These are phyloP conservation scores for Yamagishiella unicocca DNA, from an alignment of 139 green algal genomes.

Conservation along the genomic window DNA sequence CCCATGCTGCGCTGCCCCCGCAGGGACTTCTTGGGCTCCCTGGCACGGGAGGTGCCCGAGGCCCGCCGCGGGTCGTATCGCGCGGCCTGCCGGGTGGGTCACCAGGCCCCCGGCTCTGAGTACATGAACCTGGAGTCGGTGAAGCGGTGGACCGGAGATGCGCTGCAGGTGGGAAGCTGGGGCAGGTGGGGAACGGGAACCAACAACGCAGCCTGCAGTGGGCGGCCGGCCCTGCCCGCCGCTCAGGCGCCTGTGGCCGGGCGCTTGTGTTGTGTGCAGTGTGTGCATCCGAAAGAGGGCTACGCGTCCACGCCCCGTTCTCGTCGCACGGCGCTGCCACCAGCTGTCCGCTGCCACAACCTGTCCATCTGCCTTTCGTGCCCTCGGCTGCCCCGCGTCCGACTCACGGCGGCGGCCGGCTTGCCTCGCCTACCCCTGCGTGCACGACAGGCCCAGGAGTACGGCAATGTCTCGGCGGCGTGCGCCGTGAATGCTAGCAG, in stretches of 20 bases:
- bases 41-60: not conserved
- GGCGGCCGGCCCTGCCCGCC: too few relatives aligned
- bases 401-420: too few relatives aligned
- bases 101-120: not conserved
- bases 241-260: too few relatives aligned
- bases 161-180: not conserved
- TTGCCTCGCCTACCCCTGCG: too few relatives aligned
- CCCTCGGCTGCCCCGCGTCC: too few relatives aligned
- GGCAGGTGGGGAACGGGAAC: not conserved
- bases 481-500: not conserved
- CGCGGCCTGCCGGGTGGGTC: not conserved
- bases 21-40: conserved; percentile 21
- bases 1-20: not conserved
- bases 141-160: not conserved
- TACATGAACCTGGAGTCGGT: not conserved
- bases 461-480: not conserved
- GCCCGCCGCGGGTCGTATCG: not conserved
- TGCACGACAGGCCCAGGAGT: not conserved
- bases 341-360: too few relatives aligned
- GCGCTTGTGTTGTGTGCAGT: too few relatives aligned
- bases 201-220: too few relatives aligned
- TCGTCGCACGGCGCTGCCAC: too few relatives aligned
- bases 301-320: too few relatives aligned
- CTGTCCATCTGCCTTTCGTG: too few relatives aligned
- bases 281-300: too few relatives aligned